Conservation (phyloP, 2,329 filamentous ascomycete species). For the Ophiostoma ips region DNA sequence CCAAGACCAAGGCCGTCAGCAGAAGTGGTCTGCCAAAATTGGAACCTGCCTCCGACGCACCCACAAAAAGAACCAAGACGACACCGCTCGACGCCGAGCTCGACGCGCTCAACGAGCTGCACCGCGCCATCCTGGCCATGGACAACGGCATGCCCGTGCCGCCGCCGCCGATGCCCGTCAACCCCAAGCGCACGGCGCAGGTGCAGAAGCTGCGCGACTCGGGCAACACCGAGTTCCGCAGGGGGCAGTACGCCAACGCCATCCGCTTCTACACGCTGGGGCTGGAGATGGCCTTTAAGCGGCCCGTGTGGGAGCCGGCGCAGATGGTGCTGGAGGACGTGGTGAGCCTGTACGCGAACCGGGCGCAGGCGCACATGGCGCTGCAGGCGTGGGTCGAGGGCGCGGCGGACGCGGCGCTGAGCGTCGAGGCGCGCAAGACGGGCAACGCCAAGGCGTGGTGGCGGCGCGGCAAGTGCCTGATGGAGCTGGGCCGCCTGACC, state of each 20-base stretch:
- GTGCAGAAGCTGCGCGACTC: constrained; percentile 83
- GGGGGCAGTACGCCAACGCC: constrained; percentile 60
- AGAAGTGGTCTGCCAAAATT: not conserved
- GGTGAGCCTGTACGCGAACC: constrained; percentile 65
- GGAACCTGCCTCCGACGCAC: constrained; percentile 51
- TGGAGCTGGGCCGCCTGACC: constrained; percentile 78
- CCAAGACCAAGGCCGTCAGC: constrained; percentile 42
- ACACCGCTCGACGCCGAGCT: constrained; percentile 50
- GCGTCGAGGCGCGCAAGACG: constrained; percentile 72
- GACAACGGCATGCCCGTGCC: constrained; percentile 52
- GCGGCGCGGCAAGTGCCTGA: constrained; percentile 67
- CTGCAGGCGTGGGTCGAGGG: constrained; percentile 72
- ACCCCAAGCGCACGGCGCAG: constrained; percentile 79
- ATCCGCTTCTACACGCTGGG: constrained; percentile 73
- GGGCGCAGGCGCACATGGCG: constrained; percentile 82
- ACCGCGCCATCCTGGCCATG: constrained; percentile 57
- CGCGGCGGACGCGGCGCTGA: constrained; percentile 73
- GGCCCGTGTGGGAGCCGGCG: constrained; percentile 79
- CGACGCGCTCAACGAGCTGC: constrained; percentile 60
- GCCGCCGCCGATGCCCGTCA: constrained; percentile 77
- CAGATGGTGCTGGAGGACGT: constrained; percentile 77
- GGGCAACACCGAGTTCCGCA: constrained; percentile 72
- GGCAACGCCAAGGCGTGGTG: constrained; percentile 95
- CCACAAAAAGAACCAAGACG: constrained; percentile 47
- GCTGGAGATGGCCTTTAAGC: constrained; percentile 70